Evolutionary conservation across 495 filamentous ascomycete genomes (phyloP).

Genomic region (Penicillium parvum): DNA sequence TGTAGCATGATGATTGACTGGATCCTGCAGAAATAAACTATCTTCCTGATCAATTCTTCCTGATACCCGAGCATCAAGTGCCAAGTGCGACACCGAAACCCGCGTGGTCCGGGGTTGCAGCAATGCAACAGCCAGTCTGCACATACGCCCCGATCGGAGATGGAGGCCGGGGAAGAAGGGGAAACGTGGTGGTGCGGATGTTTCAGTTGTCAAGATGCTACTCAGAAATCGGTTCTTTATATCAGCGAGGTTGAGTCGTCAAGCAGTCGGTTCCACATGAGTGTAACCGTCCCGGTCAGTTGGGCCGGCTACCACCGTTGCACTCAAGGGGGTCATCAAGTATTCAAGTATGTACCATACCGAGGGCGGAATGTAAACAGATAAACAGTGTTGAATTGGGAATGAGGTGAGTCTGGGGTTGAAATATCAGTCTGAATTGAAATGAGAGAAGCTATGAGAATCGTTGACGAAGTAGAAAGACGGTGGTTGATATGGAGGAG

Average conservation of each 20-base stretch:
- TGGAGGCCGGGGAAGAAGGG: neutral
- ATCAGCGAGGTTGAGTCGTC: conserved; percentile 17
- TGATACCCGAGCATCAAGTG: no score
- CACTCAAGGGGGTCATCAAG: conserved; percentile 33
- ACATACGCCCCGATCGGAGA: conserved; percentile 1
- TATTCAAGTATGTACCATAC: conserved; percentile 34
- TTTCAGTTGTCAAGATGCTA: neutral
- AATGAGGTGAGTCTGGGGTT: no score
- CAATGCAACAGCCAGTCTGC: conserved; percentile 9
- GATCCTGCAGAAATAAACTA: no score
- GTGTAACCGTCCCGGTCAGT: conserved; percentile 36
- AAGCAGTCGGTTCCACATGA: conserved; percentile 20
- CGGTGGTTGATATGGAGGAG: no score
- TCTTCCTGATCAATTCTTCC: no score
- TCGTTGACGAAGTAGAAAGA: no score
- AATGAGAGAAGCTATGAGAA: no score
- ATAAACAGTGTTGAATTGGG: no score
- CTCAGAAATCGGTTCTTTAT: conserved; percentile 1
- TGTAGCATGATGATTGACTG: no score
- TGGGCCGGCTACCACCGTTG: conserved; percentile 43
- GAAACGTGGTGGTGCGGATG: neutral
- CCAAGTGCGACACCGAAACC: no score
- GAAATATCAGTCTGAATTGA: no score
- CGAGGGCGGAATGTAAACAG: conserved; percentile 22
- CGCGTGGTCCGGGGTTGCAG: conserved; percentile 8